phyloP scores from a whole-genome alignment of 768 basidiomycete genomes.

The Russula abietina region DNA sequence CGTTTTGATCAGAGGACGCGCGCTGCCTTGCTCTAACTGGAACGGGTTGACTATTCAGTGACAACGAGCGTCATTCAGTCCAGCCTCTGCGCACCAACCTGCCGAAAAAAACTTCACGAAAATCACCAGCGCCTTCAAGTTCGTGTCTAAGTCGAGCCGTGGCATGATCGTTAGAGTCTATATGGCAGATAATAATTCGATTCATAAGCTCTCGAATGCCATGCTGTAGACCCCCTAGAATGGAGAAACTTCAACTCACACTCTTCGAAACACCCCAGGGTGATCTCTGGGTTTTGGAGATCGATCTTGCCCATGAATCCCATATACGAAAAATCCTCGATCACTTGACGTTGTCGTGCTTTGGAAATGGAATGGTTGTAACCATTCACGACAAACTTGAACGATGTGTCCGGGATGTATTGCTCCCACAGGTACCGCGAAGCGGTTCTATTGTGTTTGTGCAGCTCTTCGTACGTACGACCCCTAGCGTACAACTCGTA shows the following conservation, averaged over 20 bases:
- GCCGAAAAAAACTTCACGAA: constrained; percentile 73
- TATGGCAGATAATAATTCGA: neutral
- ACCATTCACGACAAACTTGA: constrained; percentile 71
- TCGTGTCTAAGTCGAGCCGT: constrained; percentile 42
- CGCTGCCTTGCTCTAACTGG: constrained; percentile 57
- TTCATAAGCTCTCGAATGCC: neutral
- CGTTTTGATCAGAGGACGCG: constrained; percentile 56
- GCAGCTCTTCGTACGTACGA: constrained; percentile 61
- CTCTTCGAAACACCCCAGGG: constrained; percentile 77
- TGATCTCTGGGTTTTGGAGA: constrained; percentile 71
- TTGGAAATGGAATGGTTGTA: constrained; percentile 73
- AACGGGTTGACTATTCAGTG: neutral
- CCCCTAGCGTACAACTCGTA: constrained; percentile 76
- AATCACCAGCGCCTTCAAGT: constrained; percentile 64
- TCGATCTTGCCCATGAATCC: constrained; percentile 73
- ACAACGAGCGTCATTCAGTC: neutral
- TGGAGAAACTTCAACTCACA: constrained; percentile 47
- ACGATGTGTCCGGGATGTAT: constrained; percentile 62
- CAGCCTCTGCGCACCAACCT: constrained; percentile 62
- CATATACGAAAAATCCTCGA: constrained; percentile 85
- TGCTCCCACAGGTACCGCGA: constrained; percentile 48
- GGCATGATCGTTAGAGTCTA: constrained; percentile 49
- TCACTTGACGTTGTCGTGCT: constrained; percentile 53
- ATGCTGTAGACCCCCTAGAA: neutral
- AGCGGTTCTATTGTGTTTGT: constrained; percentile 42